A percentile compares a stretch with the other conserved stretches of the same genome.
These are phyloP conservation scores for Rosellinia necatrix DNA, from an alignment of 2,329 filamentous ascomycete genomes.

Conservation along the genomic window DNA sequence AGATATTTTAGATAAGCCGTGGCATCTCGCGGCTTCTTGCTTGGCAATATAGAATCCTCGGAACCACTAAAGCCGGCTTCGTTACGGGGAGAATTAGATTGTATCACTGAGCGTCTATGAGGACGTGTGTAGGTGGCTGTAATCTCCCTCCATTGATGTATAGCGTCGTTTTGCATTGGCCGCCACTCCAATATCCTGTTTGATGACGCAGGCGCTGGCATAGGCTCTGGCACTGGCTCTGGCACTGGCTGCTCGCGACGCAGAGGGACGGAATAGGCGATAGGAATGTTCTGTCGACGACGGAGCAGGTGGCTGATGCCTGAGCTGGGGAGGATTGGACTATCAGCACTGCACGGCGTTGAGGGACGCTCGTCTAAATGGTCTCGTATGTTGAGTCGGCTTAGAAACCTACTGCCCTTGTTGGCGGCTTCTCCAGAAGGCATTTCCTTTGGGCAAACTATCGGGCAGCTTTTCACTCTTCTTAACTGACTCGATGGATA, in stretches of 20 bases:
- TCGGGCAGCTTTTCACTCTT: no score
- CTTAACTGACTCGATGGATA: no score
- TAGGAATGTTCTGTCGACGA: not conserved
- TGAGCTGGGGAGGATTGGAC: not conserved
- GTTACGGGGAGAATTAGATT: not conserved
- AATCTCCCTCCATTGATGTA: slow-evolving; percentile 11
- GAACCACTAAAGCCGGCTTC: not conserved
- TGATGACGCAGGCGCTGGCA: not conserved
- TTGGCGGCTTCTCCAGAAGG: not conserved
- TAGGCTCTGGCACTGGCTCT: not conserved
- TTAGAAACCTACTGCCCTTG: not conserved
- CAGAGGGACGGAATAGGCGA: not conserved
- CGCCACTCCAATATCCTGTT: not conserved
- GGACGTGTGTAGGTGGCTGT: not conserved
- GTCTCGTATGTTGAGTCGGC: not conserved
- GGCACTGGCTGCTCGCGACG: not conserved
- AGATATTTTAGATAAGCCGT: slow-evolving; percentile 24
- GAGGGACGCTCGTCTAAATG: not conserved
- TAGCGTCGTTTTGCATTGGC: not conserved
- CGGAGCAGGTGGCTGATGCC: not conserved
- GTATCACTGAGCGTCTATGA: not conserved
- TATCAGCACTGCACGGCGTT: not conserved
- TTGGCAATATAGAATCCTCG: not conserved
- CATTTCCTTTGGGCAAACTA: not conserved
- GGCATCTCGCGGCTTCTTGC: slow-evolving; percentile 6